These are phyloP conservation scores for Cyberlindnera meyerae DNA, from an alignment of 805 yeast species.

Conservation along the genomic window DNA sequence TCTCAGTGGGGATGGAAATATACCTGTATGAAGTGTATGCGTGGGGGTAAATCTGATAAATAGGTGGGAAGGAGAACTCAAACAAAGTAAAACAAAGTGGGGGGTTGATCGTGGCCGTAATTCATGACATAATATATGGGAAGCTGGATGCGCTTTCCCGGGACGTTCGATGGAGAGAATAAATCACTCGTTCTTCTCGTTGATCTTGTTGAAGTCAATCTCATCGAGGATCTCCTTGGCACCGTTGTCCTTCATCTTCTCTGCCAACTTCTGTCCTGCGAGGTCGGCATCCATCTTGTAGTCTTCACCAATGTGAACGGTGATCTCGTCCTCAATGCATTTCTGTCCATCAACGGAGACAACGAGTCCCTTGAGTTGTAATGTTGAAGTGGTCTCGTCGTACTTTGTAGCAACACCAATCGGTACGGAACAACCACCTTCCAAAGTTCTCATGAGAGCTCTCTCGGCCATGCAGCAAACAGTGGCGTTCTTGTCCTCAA, in stretches of 20 bases:
- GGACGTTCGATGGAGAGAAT: too few species aligned
- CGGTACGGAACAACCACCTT: constrained; percentile 98
- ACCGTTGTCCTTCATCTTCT: constrained; percentile 62
- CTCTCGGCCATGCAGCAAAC: constrained; percentile 85
- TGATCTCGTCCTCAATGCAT: constrained; percentile 52
- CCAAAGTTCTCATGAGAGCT: constrained; percentile 76
- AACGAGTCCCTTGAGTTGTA: constrained; percentile 65
- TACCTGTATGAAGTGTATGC: not conserved
- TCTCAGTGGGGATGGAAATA: too few species aligned
- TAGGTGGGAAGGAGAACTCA: not conserved
- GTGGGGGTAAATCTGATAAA: not conserved
- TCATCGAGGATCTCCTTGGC: constrained; percentile 79
- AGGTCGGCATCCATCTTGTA: constrained; percentile 58
- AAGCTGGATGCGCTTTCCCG: not conserved
- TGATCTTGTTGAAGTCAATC: constrained; percentile 66
- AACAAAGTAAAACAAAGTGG: not conserved
- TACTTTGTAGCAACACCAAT: constrained; percentile 77
- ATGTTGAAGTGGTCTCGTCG: constrained; percentile 38
- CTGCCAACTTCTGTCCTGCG: constrained; percentile 69
- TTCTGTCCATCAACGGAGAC: constrained; percentile 79
- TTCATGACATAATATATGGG: not conserved
- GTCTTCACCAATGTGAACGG: constrained; percentile 26
- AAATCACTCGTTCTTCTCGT: constrained; percentile 27
- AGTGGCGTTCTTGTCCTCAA: constrained; percentile 63
- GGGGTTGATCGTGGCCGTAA: constrained; percentile 3